Evolutionary conservation across 331 rosid species (phyloP), one percentile per base, ranked within the genome.

Genomic region (Malus hybrid): DNA sequence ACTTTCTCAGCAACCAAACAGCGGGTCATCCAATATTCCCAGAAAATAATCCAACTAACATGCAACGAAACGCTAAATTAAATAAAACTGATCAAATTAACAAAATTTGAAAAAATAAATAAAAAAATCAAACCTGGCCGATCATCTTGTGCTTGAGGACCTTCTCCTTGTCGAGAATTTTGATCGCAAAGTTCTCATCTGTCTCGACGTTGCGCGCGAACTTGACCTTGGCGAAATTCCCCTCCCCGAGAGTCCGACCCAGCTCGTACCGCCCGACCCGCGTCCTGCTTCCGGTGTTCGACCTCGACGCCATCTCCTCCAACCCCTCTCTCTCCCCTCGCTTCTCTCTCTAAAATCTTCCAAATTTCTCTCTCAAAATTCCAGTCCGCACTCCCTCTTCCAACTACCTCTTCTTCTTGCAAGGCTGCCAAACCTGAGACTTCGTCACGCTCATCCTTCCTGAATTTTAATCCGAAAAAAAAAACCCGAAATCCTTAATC

Each of bases 401-500:
- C 81, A 64, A 80, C 56, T 54, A 78, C 67, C 96, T 79, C 91
- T 94, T 94, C 99, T 92, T 94, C 96, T 94, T 92, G 57, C 96
- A 89, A 0, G 99, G 99, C 64, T 92, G 99, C 99, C 99, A 92
- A 0, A 94, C 96, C 82, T 86, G 93, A 75, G 91, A 92, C 87
- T 94, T 94, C 0, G 83, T 70, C 50, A 92, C 12, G 39, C 87
- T 90, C 98, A 94, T 92, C 55, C 77, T 76, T 39, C 65, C 73
- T 18, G 48, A 29, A 59, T 39, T 22, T 24, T 3, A 34, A 65
- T 12, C 20, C 22, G 0, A 5, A 70, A 44, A 9, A 2, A 39
- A 9, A 39, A 56, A 10, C 11, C 42, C 55, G 55, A 48, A 29
- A 67, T 5, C 52, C 60, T 39, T 19, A 48, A 55, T 28, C 66